Evolutionary conservation across 208 protist genomes (phyloP), one percentile per base, ranked within the genome.

Genomic region (Trypanosoma caninum): DNA sequence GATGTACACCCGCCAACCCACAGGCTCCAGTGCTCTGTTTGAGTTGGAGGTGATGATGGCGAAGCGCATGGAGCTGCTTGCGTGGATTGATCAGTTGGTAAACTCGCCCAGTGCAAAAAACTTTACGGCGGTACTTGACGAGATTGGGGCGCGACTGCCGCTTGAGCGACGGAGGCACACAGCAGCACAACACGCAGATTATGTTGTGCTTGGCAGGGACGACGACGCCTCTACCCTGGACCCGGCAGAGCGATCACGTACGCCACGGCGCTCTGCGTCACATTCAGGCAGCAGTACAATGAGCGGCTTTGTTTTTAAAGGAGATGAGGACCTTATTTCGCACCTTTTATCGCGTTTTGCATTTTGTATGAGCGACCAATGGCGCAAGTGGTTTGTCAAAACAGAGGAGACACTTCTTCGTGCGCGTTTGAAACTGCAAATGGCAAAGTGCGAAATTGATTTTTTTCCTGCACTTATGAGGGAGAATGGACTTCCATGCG

Each of bases 281-380:
- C 65, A 72, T 13, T 59, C 68, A 14, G 71, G 63, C 0, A 65
- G 65, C 16, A 37, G 59, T 31, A 42, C 51, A n/a, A 18, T 41
- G 18, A 68, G 48, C 46, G 37, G 50, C 3, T 65, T 93, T 34
- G 57, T 84, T 22, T 95, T 95, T 59, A 74, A 85, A n/a, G 61
- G 56, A 0, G 83, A 88, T 35, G 87, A 96, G 41, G 90, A 96
- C 44, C 60, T 89, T 50, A 59, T 86, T 14, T 92, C 87, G 3
- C 88, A 94, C 56, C 72, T 80, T 28, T 72, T 93, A 11, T 74
- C 83, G 52, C 84, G 90, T 54, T 87, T 87, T 51, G 90, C 85
- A n/a, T 96, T 94, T 55, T 96, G 90, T 68, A 91, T 90, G 84
- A 91, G 79, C 55, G 87, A 96, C 59, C 63, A 69, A 27, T 96